Base-by-base conservation (phyloP, 139 green algal genomes). In the Picochlorum sp. region DNA sequence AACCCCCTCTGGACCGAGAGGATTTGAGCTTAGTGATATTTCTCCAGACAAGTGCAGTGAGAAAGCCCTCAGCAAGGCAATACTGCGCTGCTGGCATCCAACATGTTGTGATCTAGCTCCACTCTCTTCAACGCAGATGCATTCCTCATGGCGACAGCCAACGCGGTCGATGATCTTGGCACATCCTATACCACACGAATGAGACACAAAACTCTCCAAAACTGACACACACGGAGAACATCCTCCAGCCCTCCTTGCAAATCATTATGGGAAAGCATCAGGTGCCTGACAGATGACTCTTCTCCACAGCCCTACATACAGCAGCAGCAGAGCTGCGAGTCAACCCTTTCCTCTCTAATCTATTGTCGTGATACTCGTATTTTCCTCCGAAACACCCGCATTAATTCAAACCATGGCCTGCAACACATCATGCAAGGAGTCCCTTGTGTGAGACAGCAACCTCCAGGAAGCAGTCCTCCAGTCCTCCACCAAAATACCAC, bases 331-430 rank as follows among this genome's bases (percentile, higher is more conserved):
- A 28, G 1, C 6, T 50, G 14, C n/a, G 7, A 18, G 60, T 66
- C 14, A 66, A 44, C 16, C 68, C 68, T 60, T 64, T 75, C 4
- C 23, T 52, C 11, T 75, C 61, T 7, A 75, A 24, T 66, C 60
- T 20, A 75, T 50, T 8, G 6, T 34, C 5, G 13, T 23, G 1
- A 75, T 45, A 6, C 47, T 52, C 21, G 37, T 3, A 51, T 52
- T 65, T n/a, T 50, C 34, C 2, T 50, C n/a, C 62, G 5, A 75
- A 45, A 45, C 60, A 62, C 2, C 47, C 34, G 18, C 60, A 65
- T n/a, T 28, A 74, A 51, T 11, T 60, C 68, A n/a, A 21, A 37
- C 31, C 45, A 70, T 24, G 21, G 56, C 66, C 66, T 72, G 38
- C 23, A 58, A 31, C 3, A 62, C 10, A 15, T 28, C 18, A 15